Conservation (phyloP, 306 rosid species). For the Corylus avellana region DNA sequence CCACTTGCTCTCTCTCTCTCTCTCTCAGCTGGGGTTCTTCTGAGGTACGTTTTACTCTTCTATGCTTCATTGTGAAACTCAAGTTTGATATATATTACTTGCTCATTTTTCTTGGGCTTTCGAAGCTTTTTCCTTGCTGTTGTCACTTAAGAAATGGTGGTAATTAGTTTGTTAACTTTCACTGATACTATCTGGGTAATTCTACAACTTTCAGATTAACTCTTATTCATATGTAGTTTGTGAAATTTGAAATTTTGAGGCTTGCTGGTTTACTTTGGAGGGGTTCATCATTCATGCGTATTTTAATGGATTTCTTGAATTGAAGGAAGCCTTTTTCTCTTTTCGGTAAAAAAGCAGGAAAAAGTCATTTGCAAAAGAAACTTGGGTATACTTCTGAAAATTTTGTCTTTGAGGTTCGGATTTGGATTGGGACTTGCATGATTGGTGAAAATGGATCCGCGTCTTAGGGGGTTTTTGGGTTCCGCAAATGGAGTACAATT, state of each 20-base stretch:
- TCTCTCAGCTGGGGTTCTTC: conserved; percentile 17
- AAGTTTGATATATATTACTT: neutral
- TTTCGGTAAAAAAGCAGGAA: conserved; percentile 12
- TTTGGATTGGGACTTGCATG: conserved; percentile 17
- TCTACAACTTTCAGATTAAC: neutral
- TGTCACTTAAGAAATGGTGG: neutral
- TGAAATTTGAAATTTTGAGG: conserved; percentile 5
- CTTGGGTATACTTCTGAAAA: conserved; percentile 18
- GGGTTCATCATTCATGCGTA: conserved; percentile 9
- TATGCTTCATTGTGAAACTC: conserved; percentile 1
- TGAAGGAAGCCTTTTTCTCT: conserved; percentile 21
- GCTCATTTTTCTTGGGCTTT: neutral
- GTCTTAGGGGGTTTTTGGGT: conserved; percentile 32
- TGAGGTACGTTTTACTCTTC: conserved; percentile 18
- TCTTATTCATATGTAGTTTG: neutral
- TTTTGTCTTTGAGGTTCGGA: conserved; percentile 24
- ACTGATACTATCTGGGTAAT: neutral
- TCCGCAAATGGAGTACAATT: conserved; percentile 46
- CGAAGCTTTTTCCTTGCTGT: neutral
- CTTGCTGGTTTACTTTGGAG: conserved; percentile 25
- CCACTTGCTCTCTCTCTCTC: neutral
- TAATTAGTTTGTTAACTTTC: neutral
- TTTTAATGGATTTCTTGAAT: conserved; percentile 30
- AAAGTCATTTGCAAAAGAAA: conserved; percentile 8
- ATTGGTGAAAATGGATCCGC: conserved; percentile 59